Conservation (phyloP, 306 rosid genomes). For the Phaseolus lunatus region DNA sequence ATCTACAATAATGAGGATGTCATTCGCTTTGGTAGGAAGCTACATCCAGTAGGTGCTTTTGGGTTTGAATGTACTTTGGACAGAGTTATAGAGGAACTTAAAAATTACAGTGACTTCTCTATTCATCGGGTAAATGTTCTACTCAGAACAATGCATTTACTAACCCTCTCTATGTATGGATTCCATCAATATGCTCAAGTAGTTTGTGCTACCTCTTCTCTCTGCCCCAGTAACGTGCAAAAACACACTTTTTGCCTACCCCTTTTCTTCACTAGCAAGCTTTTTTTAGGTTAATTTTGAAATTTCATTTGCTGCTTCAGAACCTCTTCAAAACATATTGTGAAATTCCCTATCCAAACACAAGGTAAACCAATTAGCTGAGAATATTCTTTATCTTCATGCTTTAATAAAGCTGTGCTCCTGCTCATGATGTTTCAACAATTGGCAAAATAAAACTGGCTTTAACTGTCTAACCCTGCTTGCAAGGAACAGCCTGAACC, state of each 20-base stretch:
- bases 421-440: too few species aligned
- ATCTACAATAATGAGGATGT: conserved; percentile 90
- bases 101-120: conserved; percentile 81
- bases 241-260: background rate
- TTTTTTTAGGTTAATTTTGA: background rate
- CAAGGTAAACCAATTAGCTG: too few species aligned
- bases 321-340: background rate
- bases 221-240: background rate
- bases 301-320: background rate
- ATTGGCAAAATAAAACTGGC: too few species aligned
- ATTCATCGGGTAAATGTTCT: conserved; percentile 80
- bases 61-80: conserved; percentile 93
- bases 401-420: too few species aligned
- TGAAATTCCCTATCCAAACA: too few species aligned
- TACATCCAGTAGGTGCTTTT: conserved; percentile 89
- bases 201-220: background rate
- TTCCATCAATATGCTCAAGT: conserved; percentile 23
- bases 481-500: background rate
- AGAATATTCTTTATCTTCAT: too few species aligned
- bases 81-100: conserved; percentile 85
- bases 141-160: background rate
- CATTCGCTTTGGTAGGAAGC: conserved; percentile 78
- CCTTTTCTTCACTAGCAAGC: background rate
- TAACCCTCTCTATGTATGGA: background rate
- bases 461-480: too few species aligned